Evolutionary conservation across 2,329 filamentous ascomycete species (phyloP), one percentile per base, ranked within the genome.

Genomic region (Trichoderma sp.): DNA sequence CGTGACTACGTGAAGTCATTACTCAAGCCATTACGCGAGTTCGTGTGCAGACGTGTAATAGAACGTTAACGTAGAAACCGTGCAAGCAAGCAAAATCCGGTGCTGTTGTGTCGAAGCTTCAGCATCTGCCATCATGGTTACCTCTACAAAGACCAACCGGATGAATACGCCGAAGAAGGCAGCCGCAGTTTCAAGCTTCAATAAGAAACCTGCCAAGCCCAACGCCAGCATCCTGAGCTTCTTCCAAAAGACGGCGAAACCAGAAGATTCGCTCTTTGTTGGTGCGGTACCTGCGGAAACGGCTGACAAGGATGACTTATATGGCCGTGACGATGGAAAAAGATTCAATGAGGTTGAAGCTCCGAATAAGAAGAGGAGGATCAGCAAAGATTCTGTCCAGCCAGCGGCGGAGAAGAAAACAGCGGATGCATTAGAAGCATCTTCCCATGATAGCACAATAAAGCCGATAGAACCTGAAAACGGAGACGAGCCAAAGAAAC

Each of bases 171-270:
- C 80, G 30, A 79, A 74, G 73, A 83, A 81, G 71, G 71, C 79
- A 15, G 64, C 72, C 12, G 71, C 76, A 3, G 62, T 71, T 23
- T 73, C 75, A 3, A 72, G 76, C 30, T 63, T 76, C 5, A 71
- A 77, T n/a, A 82, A 81, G 74, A 82, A 80, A 65, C 77, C 82
- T 4, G 75, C 76, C 23, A 82, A 82, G 50, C 82, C 83, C 0
- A 93, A 93, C 76, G 84, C 85, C 7, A 93, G 90, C 74, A 93
- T 94, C 36, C 81, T 93, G 15, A 93, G 82, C 74, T 94, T 93
- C 79, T 94, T 94, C 78, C 90, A 92, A 77, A 94, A 93, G 77
- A 85, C 88, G 0, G 86, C 88, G 50, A 86, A 87, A 67, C 82
- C 86, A 71, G 85, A 91, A 73, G 83, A 90, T 70, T 83, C 85